phyloP scores from a whole-genome alignment of 192 early-diverging fungal genomes.

The Funneliformis mosseae region DNA sequence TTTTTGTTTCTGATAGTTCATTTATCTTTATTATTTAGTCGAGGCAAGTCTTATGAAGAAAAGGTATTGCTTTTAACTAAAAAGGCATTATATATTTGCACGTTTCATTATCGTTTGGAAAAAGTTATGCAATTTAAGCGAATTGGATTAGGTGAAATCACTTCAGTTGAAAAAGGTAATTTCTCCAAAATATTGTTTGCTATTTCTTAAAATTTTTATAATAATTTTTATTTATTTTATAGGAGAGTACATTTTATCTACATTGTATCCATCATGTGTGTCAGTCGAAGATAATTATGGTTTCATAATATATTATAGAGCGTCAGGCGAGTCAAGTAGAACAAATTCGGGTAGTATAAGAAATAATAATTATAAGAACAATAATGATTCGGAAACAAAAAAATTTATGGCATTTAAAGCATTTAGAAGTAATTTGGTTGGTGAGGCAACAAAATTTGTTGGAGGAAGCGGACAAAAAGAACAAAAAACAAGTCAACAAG shows the following conservation, averaged over 20 bases:
- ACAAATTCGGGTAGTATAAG: conserved; percentile 55
- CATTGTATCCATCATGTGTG: conserved; percentile 39
- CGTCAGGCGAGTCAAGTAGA: conserved; percentile 50
- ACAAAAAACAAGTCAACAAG: conserved; percentile 36
- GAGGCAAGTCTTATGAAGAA: conserved; percentile 55
- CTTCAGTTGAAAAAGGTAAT: conserved; percentile 57
- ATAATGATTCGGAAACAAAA: conserved; percentile 25
- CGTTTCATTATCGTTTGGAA: conserved; percentile 67
- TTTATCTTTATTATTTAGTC: conserved; percentile 3
- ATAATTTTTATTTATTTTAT: not conserved
- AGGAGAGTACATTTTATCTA: conserved; percentile 50
- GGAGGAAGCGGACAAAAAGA: conserved; percentile 5
- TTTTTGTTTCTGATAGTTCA: too few relatives aligned
- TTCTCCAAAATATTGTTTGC: conserved; percentile 30
- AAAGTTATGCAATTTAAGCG: conserved; percentile 68
- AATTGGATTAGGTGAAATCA: conserved; percentile 58
- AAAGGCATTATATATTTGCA: conserved; percentile 68
- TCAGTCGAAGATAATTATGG: conserved; percentile 54
- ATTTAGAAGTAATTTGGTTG: conserved; percentile 45
- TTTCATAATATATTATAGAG: conserved; percentile 49
- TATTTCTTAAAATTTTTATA: not conserved
- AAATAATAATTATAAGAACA: conserved; percentile 38
- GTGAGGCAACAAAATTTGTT: conserved; percentile 39
- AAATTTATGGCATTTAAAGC: conserved; percentile 44
- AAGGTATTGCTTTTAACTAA: conserved; percentile 67